Conservation (phyloP, 441 rosid genomes). For the Dalechampia spathulata region DNA sequence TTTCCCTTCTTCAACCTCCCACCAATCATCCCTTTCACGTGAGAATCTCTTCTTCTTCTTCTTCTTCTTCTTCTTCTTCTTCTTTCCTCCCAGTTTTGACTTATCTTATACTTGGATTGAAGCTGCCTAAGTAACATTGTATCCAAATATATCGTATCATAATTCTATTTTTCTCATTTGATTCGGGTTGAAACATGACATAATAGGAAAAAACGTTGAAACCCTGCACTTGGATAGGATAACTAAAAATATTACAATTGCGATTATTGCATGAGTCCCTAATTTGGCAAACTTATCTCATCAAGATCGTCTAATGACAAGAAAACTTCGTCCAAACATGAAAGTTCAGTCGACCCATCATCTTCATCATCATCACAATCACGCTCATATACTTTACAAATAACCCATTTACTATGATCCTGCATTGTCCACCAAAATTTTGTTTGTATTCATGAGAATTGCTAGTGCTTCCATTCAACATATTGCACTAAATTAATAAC, state of each 20-base stretch:
- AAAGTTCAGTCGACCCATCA: slow-evolving; percentile 50
- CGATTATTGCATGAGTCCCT: background rate
- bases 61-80: no score
- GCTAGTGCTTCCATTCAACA: no score
- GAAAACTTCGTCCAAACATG: slow-evolving; percentile 89
- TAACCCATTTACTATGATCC: slow-evolving; percentile 79
- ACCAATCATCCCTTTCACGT: slow-evolving; percentile 19
- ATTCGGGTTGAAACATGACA: no score
- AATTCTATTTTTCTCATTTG: no score
- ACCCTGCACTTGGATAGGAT: background rate
- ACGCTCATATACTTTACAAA: slow-evolving; percentile 77
- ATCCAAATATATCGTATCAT: no score
- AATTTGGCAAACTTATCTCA: slow-evolving; percentile 60
- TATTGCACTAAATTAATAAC: no score
- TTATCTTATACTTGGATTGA: no score
- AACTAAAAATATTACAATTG: background rate
- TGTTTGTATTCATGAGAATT: no score
- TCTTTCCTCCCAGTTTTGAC: no score
- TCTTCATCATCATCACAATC: slow-evolving; percentile 28
- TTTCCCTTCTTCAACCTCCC: no score
- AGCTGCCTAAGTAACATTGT: no score
- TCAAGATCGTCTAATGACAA: slow-evolving; percentile 86
- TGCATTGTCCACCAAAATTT: slow-evolving; percentile 11
- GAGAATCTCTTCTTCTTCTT: slow-evolving; percentile 13
- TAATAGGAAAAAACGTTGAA: background rate